Percentiles rank a stretch among this genome's conserved stretches.
These are phyloP conservation scores for Lepidium africanum DNA, from an alignment of 345 rosid genomes.

Conservation along the genomic window DNA sequence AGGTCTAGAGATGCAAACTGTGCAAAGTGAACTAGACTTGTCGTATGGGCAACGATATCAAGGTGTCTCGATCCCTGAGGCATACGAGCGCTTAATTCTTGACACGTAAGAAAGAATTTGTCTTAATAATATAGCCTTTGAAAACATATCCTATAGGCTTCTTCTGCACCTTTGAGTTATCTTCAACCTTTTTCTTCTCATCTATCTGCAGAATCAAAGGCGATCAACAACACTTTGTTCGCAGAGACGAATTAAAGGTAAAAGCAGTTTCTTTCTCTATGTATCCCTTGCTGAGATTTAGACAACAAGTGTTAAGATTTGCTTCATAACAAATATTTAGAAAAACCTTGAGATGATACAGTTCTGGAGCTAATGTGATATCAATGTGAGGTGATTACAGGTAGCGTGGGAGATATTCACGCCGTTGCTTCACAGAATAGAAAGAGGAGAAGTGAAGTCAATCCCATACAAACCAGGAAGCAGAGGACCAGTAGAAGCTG, in stretches of 20 bases:
- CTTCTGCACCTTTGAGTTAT: not conserved
- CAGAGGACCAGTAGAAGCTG: conserved; percentile 84
- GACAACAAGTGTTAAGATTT: not conserved
- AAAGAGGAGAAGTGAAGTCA: conserved; percentile 66
- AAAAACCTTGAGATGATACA: not conserved
- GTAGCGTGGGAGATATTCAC: conserved; percentile 96
- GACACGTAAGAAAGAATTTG: conserved; percentile 55
- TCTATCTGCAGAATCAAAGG: conserved; percentile 59
- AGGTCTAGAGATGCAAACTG: conserved; percentile 86
- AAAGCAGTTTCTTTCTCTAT: not conserved
- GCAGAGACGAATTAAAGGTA: conserved; percentile 92
- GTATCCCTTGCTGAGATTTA: not conserved
- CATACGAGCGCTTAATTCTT: conserved; percentile 91
- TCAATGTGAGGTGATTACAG: conserved; percentile 29
- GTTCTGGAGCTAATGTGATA: not conserved
- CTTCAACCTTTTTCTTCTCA: not conserved
- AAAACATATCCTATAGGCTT: not conserved
- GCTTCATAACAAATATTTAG: not conserved
- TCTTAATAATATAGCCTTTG: not conserved
- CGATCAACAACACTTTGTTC: conserved; percentile 96
- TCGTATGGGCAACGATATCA: conserved; percentile 91
- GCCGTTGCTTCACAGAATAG: conserved; percentile 78
- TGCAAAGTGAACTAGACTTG: conserved; percentile 96
- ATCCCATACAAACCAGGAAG: conserved; percentile 65
- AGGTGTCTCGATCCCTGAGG: conserved; percentile 72